Base-by-base conservation (phyloP, 1,139 yeast species). In the Scheffersomyces illinoinensis region DNA sequence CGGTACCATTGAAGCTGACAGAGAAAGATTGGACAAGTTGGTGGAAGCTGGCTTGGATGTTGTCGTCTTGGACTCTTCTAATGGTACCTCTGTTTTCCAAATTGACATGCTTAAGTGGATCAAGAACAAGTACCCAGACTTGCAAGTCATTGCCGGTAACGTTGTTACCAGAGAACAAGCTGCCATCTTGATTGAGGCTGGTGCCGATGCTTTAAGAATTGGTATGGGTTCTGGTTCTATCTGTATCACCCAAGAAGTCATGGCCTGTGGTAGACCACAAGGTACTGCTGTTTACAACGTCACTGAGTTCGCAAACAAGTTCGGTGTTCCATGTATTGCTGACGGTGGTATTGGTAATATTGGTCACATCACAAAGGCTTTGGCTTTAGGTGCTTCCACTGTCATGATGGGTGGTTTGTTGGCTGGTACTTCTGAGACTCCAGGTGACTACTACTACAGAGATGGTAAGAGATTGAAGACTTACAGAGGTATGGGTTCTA, bases 241-340 rank as follows among this genome's bases (percentile, higher is more conserved):
- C 73, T 95, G 98, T 85, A 96, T 95, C 74, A 95, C 99, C 59
- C 99, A 96, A 83, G 99, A 95, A 82, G 99, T 95, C 62, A 95
- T 95, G 99, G 99, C 99, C 56, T 96, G 97, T 82, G 99, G 99
- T 80, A 93, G 99, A 85, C 99, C 99, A 61, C 99, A 96, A 84
- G 99, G 98, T 81, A 91, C 97, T 63, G 97, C 97, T 61, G 97
- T 92, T 58, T 91, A 85, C 82, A 87, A 86, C 63, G 97, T 92
- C 56, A 83, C 93, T 63, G 93, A 92, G 80, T 91, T 92, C 74
- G 93, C 97, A 68, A 88, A 87, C 78, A 84, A 86, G 75, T 92
- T 92, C 73, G 97, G 97, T 72, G 93, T 92, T 66, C 97, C 97
- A 71, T 91, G 97, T 81, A 93, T 95, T 69, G 99, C 99, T 67